phyloP scores from a whole-genome alignment of 306 rosid genomes.

The Alnus rubra region DNA sequence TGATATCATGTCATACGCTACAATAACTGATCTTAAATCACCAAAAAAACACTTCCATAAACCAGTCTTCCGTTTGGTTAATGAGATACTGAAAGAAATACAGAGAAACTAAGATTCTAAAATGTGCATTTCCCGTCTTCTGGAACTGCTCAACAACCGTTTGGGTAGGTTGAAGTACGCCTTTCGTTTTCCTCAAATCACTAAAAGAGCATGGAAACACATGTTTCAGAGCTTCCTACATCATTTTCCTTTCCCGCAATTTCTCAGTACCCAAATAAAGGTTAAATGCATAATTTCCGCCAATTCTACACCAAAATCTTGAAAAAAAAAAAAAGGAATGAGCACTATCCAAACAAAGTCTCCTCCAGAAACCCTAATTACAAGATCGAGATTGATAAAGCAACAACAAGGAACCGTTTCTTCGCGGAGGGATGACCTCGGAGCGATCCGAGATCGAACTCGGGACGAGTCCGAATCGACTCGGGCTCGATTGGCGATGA shows the following conservation, averaged over 20 bases:
- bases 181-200: not conserved
- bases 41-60: not conserved
- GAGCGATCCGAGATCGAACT: conserved; percentile 23
- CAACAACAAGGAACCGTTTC: not conserved
- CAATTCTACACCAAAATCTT: not conserved
- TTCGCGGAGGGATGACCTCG: not conserved
- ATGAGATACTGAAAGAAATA: not conserved
- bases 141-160: not conserved
- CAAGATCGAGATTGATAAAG: not conserved
- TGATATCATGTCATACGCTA: not conserved
- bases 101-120: not conserved
- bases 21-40: not conserved
- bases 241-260: not conserved
- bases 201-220: not conserved
- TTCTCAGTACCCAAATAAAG: conserved; percentile 15
- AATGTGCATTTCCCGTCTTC: not conserved
- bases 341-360: not conserved
- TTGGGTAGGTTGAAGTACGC: not conserved
- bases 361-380: conserved; percentile 3
- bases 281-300: conserved; percentile 3
- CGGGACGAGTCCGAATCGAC: not conserved
- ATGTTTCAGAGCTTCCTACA: not conserved
- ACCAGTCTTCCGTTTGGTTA: not conserved
- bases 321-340: not conserved
- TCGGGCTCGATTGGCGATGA: not conserved